Percentiles rank a stretch among this genome's conserved stretches.
Evolutionary conservation across 768 basidiomycete genomes (phyloP).

Genomic region (Termitomyces sp.): DNA sequence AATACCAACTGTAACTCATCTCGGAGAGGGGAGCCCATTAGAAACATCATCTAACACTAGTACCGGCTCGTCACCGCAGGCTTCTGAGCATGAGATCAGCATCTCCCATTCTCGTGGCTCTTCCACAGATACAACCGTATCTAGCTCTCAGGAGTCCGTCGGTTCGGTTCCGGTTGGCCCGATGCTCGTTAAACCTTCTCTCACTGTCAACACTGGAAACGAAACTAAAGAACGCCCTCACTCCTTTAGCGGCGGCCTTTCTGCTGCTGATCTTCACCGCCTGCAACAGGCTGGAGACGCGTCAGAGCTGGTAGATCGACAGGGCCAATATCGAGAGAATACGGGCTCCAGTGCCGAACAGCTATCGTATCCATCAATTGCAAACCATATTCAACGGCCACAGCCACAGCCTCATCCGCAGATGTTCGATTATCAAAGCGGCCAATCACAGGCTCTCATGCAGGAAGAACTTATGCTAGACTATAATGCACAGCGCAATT

Average conservation of each 20-base stretch:
- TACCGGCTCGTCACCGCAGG: conserved; percentile 68
- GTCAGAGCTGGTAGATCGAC: conserved; percentile 32
- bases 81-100: conserved; percentile 61
- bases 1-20: conserved; percentile 50
- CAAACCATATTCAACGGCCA: conserved; percentile 51
- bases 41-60: conserved; percentile 72
- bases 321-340: conserved; percentile 48
- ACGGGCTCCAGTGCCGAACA: conserved; percentile 37
- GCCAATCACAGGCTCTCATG: conserved; percentile 27
- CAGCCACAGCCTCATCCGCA: conserved; percentile 43
- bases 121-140: conserved; percentile 71
- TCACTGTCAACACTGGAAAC: conserved; percentile 46
- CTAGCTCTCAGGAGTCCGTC: conserved; percentile 54
- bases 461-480: conserved; percentile 49
- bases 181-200: conserved; percentile 49
- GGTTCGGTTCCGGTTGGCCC: conserved; percentile 53
- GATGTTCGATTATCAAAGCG: conserved; percentile 47
- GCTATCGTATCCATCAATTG: conserved; percentile 67
- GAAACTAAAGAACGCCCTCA: conserved; percentile 78
- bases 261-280: conserved; percentile 69
- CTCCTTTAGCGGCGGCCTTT: conserved; percentile 77
- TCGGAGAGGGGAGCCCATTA: conserved; percentile 66
- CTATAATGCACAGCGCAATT: conserved; percentile 56
- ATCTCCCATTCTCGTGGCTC: conserved; percentile 79
- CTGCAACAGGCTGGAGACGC: conserved; percentile 65